These are phyloP conservation scores for Akanthomyces lecanii DNA, from an alignment of 2,329 filamentous ascomycete genomes.

Conservation along the genomic window DNA sequence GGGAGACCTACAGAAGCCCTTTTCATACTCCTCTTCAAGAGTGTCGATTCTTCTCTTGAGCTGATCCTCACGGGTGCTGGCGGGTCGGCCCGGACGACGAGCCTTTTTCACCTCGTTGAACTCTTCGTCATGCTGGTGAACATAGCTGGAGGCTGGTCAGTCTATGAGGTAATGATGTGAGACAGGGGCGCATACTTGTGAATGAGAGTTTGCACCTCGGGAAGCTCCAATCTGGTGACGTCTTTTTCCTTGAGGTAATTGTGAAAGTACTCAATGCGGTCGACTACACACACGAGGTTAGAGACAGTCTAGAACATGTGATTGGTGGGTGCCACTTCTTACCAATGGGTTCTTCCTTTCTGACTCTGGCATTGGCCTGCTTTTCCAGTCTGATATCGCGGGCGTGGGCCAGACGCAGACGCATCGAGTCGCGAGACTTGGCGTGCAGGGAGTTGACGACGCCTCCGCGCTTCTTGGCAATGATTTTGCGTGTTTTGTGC, in stretches of 20 bases:
- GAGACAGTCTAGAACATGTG: conserved; percentile 6
- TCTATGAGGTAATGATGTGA: neutral
- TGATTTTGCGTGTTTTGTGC: conserved; percentile 81
- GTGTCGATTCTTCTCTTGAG: conserved; percentile 65
- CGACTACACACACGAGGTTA: conserved; percentile 24
- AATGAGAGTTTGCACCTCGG: conserved; percentile 58
- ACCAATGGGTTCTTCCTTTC: conserved; percentile 72
- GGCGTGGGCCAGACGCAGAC: conserved; percentile 71
- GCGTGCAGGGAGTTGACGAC: conserved; percentile 74
- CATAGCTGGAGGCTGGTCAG: conserved; percentile 46
- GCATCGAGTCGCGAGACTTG: conserved; percentile 80
- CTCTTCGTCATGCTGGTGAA: conserved; percentile 68
- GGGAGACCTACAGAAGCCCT: conserved; percentile 67
- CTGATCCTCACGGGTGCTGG: conserved; percentile 71
- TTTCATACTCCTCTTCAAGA: conserved; percentile 75
- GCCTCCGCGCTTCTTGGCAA: conserved; percentile 78
- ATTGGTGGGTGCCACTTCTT: conserved; percentile 18
- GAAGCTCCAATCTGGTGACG: conserved; percentile 45
- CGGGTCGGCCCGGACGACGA: conserved; percentile 73
- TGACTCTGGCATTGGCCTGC: conserved; percentile 64
- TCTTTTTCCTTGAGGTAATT: conserved; percentile 52
- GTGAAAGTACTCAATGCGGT: conserved; percentile 61
- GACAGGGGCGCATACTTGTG: conserved; percentile 44
- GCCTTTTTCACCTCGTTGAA: conserved; percentile 60
- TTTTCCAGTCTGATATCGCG: conserved; percentile 80